Conservation (phyloP, 345 rosid genomes). For the Mallotus nudiflorus region DNA sequence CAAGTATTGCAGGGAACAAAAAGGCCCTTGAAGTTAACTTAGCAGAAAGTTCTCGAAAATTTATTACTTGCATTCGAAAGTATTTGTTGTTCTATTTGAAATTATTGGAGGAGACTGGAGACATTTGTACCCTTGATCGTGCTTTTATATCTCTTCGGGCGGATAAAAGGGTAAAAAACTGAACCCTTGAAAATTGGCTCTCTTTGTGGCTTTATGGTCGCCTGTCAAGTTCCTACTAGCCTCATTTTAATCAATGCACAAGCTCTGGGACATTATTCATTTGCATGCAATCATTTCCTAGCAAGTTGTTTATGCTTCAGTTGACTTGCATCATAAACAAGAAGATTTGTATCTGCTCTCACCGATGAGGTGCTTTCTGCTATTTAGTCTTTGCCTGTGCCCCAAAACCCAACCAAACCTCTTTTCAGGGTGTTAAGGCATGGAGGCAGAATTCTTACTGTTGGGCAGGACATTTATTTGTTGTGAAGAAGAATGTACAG, state of each 20-base stretch:
- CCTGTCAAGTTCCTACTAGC: background rate
- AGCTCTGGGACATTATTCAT: background rate
- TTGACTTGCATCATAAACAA: background rate
- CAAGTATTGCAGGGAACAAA: conserved; percentile 75
- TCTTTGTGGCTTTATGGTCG: background rate
- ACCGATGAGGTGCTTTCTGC: background rate
- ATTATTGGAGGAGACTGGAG: conserved; percentile 88
- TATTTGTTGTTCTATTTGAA: conserved; percentile 84
- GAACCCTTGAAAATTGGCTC: conserved; percentile 8
- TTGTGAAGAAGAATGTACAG: background rate
- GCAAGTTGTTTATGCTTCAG: conserved; percentile 9
- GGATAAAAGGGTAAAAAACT: conserved; percentile 81
- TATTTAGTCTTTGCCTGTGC: background rate
- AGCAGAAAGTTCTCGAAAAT: conserved; percentile 95
- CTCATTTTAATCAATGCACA: conserved; percentile 9
- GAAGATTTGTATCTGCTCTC: background rate
- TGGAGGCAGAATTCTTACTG: background rate
- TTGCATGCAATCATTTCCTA: background rate
- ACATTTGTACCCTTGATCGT: conserved; percentile 75
- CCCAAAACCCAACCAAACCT: too few species aligned
- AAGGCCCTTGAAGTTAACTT: conserved; percentile 87
- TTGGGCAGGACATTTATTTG: background rate
- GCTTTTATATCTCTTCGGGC: conserved; percentile 78
- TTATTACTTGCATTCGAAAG: conserved; percentile 92
- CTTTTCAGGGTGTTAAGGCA: background rate